Conservation (phyloP, 768 basidiomycete genomes). For the Trametes punicea region DNA sequence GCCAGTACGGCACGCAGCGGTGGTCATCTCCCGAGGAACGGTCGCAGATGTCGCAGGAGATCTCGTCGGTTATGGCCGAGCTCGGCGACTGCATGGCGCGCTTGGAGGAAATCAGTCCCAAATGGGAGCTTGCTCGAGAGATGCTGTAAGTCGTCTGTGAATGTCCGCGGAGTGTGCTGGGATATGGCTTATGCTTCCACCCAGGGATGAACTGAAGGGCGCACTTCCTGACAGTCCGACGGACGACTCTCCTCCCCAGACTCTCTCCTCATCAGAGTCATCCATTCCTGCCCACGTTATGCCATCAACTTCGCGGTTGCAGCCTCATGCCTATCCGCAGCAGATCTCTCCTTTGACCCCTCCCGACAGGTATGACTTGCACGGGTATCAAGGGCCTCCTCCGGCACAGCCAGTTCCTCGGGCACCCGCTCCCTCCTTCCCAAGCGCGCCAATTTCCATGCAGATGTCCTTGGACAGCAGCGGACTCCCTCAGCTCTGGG, state of each 20-base stretch:
- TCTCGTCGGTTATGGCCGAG: slow-evolving; percentile 10
- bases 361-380: slow-evolving; percentile 2
- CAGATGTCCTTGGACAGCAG: slow-evolving; percentile 11
- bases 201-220: slow-evolving; percentile 20
- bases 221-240: slow-evolving; percentile 17
- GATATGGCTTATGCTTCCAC: neutral
- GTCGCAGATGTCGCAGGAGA: slow-evolving; percentile 10
- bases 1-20: slow-evolving; percentile 11
- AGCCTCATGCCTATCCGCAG: neutral
- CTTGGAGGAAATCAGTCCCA: slow-evolving; percentile 18
- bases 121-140: slow-evolving; percentile 23
- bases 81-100: slow-evolving; percentile 17
- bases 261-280: neutral
- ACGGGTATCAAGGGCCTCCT: neutral
- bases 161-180: neutral
- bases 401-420: neutral
- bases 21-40: slow-evolving; percentile 4
- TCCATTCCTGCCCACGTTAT: neutral
- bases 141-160: slow-evolving; percentile 21
- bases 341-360: slow-evolving; percentile 9
- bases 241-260: neutral
- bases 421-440: neutral
- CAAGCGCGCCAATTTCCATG: neutral
- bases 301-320: neutral
- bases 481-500: slow-evolving; percentile 14